Conservation (phyloP, 1,139 yeast genomes). For the Magnusiomyces magnusii region DNA sequence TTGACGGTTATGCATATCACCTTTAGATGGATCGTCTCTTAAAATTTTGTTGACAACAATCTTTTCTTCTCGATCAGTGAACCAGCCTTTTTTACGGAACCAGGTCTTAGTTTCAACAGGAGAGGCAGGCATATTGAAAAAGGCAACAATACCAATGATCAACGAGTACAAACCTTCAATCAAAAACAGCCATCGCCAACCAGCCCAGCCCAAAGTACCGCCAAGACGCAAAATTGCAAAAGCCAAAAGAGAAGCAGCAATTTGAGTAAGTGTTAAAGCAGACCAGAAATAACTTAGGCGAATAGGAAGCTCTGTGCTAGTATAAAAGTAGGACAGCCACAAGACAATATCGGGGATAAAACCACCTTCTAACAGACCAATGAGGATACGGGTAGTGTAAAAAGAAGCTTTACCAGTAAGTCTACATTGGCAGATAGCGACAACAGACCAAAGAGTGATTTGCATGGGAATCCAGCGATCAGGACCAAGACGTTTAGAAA, state of each 20-base stretch:
- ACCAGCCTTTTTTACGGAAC: conserved; percentile 51
- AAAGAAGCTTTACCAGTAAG: conserved; percentile 35
- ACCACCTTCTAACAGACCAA: conserved; percentile 47
- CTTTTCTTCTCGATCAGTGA: conserved; percentile 47
- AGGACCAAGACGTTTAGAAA: conserved; percentile 45
- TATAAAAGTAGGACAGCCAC: conserved; percentile 48
- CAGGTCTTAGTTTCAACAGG: conserved; percentile 49
- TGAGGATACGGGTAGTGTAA: conserved; percentile 38
- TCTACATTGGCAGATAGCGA: conserved; percentile 40
- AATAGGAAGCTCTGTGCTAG: conserved; percentile 40
- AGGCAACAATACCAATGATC: conserved; percentile 42
- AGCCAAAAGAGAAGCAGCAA: conserved; percentile 37
- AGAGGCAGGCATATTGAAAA: conserved; percentile 49
- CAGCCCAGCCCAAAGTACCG: conserved; percentile 40
- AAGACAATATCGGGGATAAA: conserved; percentile 45
- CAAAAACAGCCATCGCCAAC: conserved; percentile 57
- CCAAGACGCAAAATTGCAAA: conserved; percentile 36
- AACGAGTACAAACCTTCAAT: conserved; percentile 49
- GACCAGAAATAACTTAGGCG: conserved; percentile 43
- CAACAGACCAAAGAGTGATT: conserved; percentile 43
- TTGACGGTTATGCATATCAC: conserved; percentile 59
- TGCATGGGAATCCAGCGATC: conserved; percentile 48
- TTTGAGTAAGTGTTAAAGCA: conserved; percentile 21
- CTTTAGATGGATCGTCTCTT: conserved; percentile 59
- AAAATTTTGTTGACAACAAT: conserved; percentile 54